Base-by-base conservation (phyloP, 1,284 basidiomycete genomes). In the Pyrrhoderma lamaoense region DNA sequence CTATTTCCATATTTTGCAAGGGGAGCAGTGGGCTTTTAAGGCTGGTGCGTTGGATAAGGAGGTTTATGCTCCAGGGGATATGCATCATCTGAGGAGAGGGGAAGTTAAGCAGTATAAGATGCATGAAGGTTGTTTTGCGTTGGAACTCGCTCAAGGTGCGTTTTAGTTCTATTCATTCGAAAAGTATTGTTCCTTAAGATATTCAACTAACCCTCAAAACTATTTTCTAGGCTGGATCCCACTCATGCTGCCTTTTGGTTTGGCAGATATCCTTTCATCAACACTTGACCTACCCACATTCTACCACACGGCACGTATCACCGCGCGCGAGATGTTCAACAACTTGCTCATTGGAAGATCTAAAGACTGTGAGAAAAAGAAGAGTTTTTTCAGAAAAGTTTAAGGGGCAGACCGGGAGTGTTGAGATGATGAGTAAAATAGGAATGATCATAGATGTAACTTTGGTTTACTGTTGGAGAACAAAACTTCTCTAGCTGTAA, bases 41-140 rank as follows among this genome's bases (percentile, higher is more conserved):
- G 84, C 95, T 0, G 93, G 93, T 22, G 76, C 76, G 2, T 71
- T 98, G 35, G 79, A 83, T 59, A 86, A 80, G 73, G 93, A 97
- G 75, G 69, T 80, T 36, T 99, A 99, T 66, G 69, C 73, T 2
- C 72, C 91, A 1, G 95, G 95, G 3, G 81, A 79, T 50, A 85
- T 96, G 8, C 90, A 99, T 67, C 77, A 87, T 64, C 71, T 99
- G 53, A 79, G 74, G 8, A 74, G 95, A 27, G 93, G 93, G 5
- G 74, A 77, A 1, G 86, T 85, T 49, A 97, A 96, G 74, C 96
- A 99, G 69, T 99, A 99, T 72, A 93, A 92, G 68, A 95, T 98
- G 89, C 90, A 91, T 61, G 82, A 93, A 58, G 90, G 89, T 9
- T 94, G 90, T 65, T 99, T 91, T 70, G 95, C 95, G 2, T 71